Percentiles rank a stretch among this genome's conserved stretches.
phyloP scores from a whole-genome alignment of 306 rosid genomes.

The Mucuna pruriens region DNA sequence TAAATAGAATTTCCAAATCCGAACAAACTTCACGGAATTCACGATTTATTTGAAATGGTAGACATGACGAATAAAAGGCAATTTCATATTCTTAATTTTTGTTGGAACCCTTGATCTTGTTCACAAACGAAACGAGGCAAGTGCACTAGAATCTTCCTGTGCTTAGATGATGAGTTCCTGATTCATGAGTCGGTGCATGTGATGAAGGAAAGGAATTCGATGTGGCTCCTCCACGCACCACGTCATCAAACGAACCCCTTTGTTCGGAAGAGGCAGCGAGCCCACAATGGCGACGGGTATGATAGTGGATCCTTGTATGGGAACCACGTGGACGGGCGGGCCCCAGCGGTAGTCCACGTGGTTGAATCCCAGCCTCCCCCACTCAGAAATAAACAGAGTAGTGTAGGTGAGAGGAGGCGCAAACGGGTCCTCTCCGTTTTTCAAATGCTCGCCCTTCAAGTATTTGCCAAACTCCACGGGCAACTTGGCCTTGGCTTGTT shows the following conservation, averaged over 20 bases:
- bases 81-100: neutral
- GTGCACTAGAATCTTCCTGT: neutral
- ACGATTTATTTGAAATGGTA: slow-evolving; percentile 30
- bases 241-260: slow-evolving; percentile 70
- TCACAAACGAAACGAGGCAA: neutral
- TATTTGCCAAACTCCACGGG: slow-evolving; percentile 54
- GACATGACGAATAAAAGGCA: neutral
- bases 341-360: slow-evolving; percentile 74
- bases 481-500: slow-evolving; percentile 61
- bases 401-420: slow-evolving; percentile 57
- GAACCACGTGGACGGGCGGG: slow-evolving; percentile 63
- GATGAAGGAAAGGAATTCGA: slow-evolving; percentile 52
- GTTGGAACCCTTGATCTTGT: neutral
- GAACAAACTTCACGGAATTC: neutral
- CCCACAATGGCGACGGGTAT: slow-evolving; percentile 72
- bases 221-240: slow-evolving; percentile 70
- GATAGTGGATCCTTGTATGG: slow-evolving; percentile 60
- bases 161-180: neutral
- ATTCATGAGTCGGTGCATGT: slow-evolving; percentile 35
- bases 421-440: slow-evolving; percentile 57
- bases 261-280: slow-evolving; percentile 49
- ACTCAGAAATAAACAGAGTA: slow-evolving; percentile 70
- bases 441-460: slow-evolving; percentile 43
- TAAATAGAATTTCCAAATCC: neutral
- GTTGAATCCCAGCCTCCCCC: slow-evolving; percentile 83